Base-by-base conservation (phyloP, 768 basidiomycete species). In the Sutorius australiensis region DNA sequence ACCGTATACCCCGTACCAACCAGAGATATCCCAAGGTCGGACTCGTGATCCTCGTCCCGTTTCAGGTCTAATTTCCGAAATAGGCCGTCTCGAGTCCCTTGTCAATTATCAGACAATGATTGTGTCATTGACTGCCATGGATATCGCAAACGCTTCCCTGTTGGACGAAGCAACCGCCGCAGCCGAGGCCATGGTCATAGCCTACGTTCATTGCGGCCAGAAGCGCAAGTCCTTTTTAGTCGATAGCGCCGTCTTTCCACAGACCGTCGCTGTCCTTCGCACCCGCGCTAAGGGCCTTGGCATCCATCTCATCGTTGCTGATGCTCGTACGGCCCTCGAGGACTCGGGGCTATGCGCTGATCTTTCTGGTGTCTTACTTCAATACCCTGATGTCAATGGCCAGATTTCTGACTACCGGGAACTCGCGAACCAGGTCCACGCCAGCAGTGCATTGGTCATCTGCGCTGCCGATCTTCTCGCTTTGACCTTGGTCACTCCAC, bases 41-140 rank as follows among this genome's bases (percentile, higher is more conserved):
- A 50, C 37, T 52, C 24, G 48, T 30, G 52, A 57, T n/a, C 44
- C 39, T 21, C 6, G 48, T 38, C 11, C 19, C 34, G 46, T 53
- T 14, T 41, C 38, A 16, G 2, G 17, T 48, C 43, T 68, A 47
- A 68, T 43, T 50, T 37, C 40, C 27, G 56, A 30, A 57, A 43
- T 64, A 93, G 92, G 95, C 37, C 95, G 95, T 47, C 80, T 99
- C 44, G 95, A 99, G 67, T 97, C 93, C 5, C 80, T 99, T 36
- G 82, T 98, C 65, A 98, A 99, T 70, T 99, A 84, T 66, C 95
- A 99, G 74, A 92, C 94, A 0, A 94, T 99, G 88, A 82, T 95
- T 57, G 90, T 83, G 73, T 97, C 95, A 14, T 74, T 99, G 64
- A 97, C 95, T 13, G 80, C 87, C 19, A 93, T 99, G 81, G 89